phyloP scores from a whole-genome alignment of 306 rosid genomes.

The Canavalia gladiata region DNA sequence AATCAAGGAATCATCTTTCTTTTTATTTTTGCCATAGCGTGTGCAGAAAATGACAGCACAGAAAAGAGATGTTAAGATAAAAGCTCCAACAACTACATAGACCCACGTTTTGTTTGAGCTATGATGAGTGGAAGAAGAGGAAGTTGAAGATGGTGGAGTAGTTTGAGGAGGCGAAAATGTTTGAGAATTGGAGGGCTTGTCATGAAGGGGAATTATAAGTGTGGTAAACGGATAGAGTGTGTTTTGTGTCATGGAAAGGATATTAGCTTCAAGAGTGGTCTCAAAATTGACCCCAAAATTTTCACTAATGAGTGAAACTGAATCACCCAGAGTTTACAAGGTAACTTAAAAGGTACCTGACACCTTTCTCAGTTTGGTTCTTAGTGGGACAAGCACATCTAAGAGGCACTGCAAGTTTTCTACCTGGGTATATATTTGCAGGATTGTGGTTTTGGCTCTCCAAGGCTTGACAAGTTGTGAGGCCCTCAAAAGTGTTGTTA shows the following conservation, averaged over 20 bases:
- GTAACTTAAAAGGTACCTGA: conserved; percentile 72
- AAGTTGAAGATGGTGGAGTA: conserved; percentile 48
- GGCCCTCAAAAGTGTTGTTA: conserved; percentile 71
- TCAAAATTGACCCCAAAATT: conserved; percentile 53
- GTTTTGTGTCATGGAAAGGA: conserved; percentile 51
- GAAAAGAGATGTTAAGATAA: conserved; percentile 47
- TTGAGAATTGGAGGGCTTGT: conserved; percentile 65
- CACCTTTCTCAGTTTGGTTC: conserved; percentile 67
- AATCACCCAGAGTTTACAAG: conserved; percentile 52
- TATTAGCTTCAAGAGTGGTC: conserved; percentile 66
- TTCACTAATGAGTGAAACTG: conserved; percentile 48
- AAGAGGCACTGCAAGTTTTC: conserved; percentile 68
- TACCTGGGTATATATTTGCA: conserved; percentile 49
- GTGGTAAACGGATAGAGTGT: conserved; percentile 63
- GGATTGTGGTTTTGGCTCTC: conserved; percentile 51
- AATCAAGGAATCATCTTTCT: conserved; percentile 34
- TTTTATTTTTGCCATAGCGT: conserved; percentile 36
- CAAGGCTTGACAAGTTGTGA: conserved; percentile 84
- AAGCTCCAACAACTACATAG: conserved; percentile 66
- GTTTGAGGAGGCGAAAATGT: conserved; percentile 49
- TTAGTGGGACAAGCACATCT: conserved; percentile 94
- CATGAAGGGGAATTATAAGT: conserved; percentile 74
- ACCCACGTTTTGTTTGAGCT: conserved; percentile 71
- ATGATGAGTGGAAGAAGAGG: conserved; percentile 38
- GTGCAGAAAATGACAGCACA: conserved; percentile 48